Percentiles rank a stretch among this genome's conserved stretches.
These are phyloP conservation scores for Trametes hirsuta DNA, from an alignment of 1,284 basidiomycete species.

Conservation along the genomic window DNA sequence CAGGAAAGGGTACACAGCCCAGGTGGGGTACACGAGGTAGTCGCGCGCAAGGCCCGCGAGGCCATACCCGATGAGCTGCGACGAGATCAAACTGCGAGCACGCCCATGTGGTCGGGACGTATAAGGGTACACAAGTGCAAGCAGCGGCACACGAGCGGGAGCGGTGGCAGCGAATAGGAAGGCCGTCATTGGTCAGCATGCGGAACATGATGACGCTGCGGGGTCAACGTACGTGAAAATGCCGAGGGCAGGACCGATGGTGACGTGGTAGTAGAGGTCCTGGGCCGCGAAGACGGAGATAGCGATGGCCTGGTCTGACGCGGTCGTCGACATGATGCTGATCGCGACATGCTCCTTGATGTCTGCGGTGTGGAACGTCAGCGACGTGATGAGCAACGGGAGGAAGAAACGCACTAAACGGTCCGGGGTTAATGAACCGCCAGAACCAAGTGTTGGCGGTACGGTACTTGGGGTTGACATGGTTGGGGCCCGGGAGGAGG, in stretches of 20 bases:
- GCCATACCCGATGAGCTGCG: conserved; percentile 76
- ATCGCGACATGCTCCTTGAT: conserved; percentile 65
- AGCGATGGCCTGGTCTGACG: conserved; percentile 22
- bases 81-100: conserved; percentile 13
- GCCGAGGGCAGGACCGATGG: conserved; percentile 39
- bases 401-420: conserved; percentile 47
- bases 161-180: conserved; percentile 33
- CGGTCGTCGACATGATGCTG: conserved; percentile 48
- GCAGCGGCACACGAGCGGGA: conserved; percentile 5
- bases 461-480: conserved; percentile 32
- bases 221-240: conserved; percentile 37
- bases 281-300: conserved; percentile 38
- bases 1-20: conserved; percentile 27
- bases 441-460: conserved; percentile 47
- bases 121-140: conserved; percentile 38
- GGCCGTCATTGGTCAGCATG: conserved; percentile 30
- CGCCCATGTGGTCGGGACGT: conserved; percentile 35
- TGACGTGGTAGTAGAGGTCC: conserved; percentile 41
- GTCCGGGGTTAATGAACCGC: conserved; percentile 57
- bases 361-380: conserved; percentile 35
- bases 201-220: conserved; percentile 7
- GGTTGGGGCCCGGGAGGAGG: conserved; percentile 49
- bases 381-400: not conserved
- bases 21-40: conserved; percentile 86
- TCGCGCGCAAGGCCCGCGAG: conserved; percentile 80